Percentiles rank a stretch among this genome's conserved stretches.
Conservation (phyloP, 805 yeast species). For the Candida insectalens region DNA sequence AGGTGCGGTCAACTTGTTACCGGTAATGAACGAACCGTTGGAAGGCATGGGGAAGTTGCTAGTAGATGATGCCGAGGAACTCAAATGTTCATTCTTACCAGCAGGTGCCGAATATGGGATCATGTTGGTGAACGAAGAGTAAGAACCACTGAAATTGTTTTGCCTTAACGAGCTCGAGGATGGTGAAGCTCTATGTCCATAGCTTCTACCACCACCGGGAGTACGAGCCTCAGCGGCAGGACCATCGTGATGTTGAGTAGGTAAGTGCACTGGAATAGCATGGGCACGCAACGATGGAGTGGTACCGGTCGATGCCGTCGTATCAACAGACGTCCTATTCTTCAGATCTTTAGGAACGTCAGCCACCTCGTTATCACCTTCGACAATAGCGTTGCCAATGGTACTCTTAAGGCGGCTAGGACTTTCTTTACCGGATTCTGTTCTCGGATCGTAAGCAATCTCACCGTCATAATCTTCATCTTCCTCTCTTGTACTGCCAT, state of each 20-base stretch:
- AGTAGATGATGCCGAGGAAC: conserved; percentile 6
- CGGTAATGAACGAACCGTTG: conserved; percentile 48
- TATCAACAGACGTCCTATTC: not conserved
- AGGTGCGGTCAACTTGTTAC: conserved; percentile 66
- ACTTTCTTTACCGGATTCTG: too few species aligned
- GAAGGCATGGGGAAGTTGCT: conserved; percentile 30
- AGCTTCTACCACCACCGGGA: not conserved
- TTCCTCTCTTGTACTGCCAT: conserved; percentile 21
- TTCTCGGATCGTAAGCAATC: conserved; percentile 7
- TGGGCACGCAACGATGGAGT: not conserved
- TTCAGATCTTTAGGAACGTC: not conserved
- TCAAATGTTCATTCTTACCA: conserved; percentile 28
- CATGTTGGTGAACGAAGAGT: conserved; percentile 41
- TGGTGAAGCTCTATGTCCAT: conserved; percentile 2
- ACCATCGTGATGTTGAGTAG: not conserved
- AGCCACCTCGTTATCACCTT: not conserved
- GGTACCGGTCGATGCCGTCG: not conserved
- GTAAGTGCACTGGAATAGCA: not conserved
- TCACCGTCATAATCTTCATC: conserved; percentile 4
- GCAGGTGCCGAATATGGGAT: conserved; percentile 72
- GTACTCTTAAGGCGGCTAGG: conserved; percentile 1
- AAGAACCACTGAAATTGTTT: conserved; percentile 15
- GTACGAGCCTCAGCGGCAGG: conserved; percentile 1
- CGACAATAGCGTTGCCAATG: not conserved
- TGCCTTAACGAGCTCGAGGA: conserved; percentile 2